Percentiles rank a stretch among this genome's conserved stretches.
Evolutionary conservation across 2,329 filamentous ascomycete species (phyloP).

Genomic region (Trichoderma endophyticum): DNA sequence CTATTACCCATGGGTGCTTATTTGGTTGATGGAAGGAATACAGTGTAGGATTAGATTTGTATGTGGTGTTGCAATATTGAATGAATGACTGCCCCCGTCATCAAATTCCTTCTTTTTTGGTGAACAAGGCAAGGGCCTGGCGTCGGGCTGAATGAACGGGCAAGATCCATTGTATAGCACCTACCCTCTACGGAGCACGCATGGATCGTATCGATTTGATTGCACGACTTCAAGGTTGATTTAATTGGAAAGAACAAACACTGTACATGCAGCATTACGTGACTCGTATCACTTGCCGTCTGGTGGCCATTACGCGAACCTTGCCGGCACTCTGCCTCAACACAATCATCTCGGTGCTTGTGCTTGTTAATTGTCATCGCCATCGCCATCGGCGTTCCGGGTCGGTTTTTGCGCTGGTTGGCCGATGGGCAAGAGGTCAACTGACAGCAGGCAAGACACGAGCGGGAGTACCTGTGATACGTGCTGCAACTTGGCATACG

Average conservation of each 20-base stretch:
- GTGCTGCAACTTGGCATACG: neutral
- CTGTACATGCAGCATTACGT: neutral
- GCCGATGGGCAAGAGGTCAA: neutral
- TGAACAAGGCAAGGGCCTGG: neutral
- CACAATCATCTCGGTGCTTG: neutral
- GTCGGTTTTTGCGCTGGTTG: neutral
- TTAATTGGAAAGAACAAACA: neutral
- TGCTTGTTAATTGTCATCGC: neutral
- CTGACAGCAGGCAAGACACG: neutral
- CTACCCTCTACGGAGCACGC: neutral
- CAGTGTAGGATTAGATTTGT: neutral
- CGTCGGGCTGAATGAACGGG: neutral
- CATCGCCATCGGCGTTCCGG: neutral
- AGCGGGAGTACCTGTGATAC: neutral
- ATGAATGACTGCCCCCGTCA: neutral
- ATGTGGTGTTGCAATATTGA: neutral
- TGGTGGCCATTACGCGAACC: neutral
- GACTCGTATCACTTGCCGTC: neutral
- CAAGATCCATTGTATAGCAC: neutral
- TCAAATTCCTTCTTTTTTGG: neutral
- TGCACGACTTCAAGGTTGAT: neutral
- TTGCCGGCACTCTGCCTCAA: neutral
- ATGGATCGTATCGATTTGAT: neutral
- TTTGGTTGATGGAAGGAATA: neutral
- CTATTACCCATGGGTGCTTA: neutral